phyloP scores from a whole-genome alignment of 306 rosid genomes.

The Corylus heterophylla region DNA sequence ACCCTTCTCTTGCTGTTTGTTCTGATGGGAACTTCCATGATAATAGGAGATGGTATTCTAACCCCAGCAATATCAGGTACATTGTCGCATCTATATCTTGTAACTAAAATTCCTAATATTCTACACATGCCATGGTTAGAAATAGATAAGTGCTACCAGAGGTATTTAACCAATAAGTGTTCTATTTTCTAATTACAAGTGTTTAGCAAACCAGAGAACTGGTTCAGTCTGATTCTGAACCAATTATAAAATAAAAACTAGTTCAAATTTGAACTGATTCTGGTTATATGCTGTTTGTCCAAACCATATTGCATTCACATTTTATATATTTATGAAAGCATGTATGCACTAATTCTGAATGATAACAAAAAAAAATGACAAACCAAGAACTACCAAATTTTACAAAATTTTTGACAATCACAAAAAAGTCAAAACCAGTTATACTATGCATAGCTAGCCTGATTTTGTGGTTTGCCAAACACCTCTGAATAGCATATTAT shows the following conservation, averaged over 20 bases:
- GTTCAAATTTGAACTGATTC: not conserved
- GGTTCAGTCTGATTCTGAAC: not conserved
- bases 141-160: not conserved
- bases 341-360: not conserved
- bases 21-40: constrained; percentile 92
- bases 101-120: constrained; percentile 1
- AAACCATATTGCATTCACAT: not conserved
- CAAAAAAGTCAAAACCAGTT: not conserved
- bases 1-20: constrained; percentile 72
- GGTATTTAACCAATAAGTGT: not conserved
- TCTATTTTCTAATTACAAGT: not conserved
- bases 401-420: not conserved
- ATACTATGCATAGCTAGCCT: not conserved
- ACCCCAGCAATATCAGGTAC: constrained; percentile 98
- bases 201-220: not conserved
- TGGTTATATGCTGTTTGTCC: not conserved
- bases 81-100: not conserved
- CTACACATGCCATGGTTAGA: not conserved
- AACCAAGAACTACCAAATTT: not conserved
- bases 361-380: not conserved
- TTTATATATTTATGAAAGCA: not conserved
- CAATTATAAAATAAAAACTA: not conserved
- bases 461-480: not conserved
- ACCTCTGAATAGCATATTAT: not conserved
- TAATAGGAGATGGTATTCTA: constrained; percentile 95